phyloP scores from a whole-genome alignment of 345 rosid species.

The Brassica cretica region DNA sequence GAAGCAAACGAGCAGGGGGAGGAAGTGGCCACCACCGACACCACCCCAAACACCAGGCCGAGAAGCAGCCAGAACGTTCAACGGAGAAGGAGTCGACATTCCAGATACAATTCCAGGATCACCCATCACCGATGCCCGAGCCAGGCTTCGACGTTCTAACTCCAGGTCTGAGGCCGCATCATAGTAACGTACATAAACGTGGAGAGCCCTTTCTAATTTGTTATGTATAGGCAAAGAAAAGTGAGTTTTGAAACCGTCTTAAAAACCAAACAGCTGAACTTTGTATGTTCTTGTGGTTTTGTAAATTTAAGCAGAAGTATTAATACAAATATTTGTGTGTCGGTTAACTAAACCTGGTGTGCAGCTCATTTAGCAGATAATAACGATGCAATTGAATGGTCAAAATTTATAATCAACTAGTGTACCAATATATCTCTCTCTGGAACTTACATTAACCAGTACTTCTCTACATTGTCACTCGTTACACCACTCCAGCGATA shows the following conservation, averaged over 20 bases:
- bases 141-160: slow-evolving; percentile 50
- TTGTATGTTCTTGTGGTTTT: neutral
- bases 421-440: slow-evolving; percentile 21
- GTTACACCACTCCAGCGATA: slow-evolving; percentile 5
- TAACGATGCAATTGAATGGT: slow-evolving; percentile 13
- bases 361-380: neutral
- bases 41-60: slow-evolving; percentile 38
- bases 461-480: slow-evolving; percentile 31
- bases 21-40: slow-evolving; percentile 40
- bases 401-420: slow-evolving; percentile 27
- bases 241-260: slow-evolving; percentile 23
- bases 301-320: slow-evolving; percentile 39
- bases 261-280: neutral
- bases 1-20: slow-evolving; percentile 42
- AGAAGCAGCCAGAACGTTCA: slow-evolving; percentile 32
- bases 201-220: slow-evolving; percentile 4
- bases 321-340: slow-evolving; percentile 19
- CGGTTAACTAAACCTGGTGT: neutral
- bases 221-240: slow-evolving; percentile 16
- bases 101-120: slow-evolving; percentile 36
- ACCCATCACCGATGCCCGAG: slow-evolving; percentile 42
- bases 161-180: slow-evolving; percentile 32
- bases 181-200: slow-evolving; percentile 34
- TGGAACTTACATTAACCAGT: slow-evolving; percentile 20
- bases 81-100: slow-evolving; percentile 30